Conservation (phyloP, 768 basidiomycete genomes). For the Lactifluus volemus region DNA sequence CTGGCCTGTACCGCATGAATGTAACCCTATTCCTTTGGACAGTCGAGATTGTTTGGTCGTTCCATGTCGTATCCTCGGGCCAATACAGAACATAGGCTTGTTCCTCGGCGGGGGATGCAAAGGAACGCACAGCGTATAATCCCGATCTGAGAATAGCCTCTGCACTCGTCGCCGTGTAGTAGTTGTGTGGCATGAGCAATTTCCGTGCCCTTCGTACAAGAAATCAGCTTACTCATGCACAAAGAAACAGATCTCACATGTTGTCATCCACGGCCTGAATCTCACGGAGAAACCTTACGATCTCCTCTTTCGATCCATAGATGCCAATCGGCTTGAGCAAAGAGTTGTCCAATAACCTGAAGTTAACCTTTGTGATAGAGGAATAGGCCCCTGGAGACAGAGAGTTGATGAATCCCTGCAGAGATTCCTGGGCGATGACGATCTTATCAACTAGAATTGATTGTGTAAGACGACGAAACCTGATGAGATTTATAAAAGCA, state of each 20-base stretch:
- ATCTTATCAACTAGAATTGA: slow-evolving; percentile 46
- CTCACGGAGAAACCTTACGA: slow-evolving; percentile 36
- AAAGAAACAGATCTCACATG: slow-evolving; percentile 28
- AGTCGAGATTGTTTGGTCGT: slow-evolving; percentile 36
- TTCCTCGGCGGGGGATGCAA: slow-evolving; percentile 14
- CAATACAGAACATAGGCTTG: slow-evolving; percentile 46
- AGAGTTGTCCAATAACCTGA: slow-evolving; percentile 40
- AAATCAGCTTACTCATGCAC: neutral
- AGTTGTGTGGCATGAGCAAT: slow-evolving; percentile 17
- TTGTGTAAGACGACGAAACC: neutral
- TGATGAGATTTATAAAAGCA: neutral
- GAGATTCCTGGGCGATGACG: slow-evolving; percentile 45
- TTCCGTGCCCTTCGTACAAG: slow-evolving; percentile 14
- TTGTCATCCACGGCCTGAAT: slow-evolving; percentile 31
- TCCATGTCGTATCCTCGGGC: slow-evolving; percentile 54
- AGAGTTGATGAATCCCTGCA: slow-evolving; percentile 40
- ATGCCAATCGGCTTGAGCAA: slow-evolving; percentile 44
- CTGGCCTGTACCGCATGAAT: slow-evolving; percentile 43
- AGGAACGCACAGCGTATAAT: slow-evolving; percentile 36
- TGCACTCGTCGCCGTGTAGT: slow-evolving; percentile 14
- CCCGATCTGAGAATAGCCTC: slow-evolving; percentile 38
- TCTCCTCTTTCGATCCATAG: slow-evolving; percentile 47
- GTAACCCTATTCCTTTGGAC: slow-evolving; percentile 45
- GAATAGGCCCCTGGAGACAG: slow-evolving; percentile 43
- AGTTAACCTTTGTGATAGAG: slow-evolving; percentile 49